These are phyloP conservation scores for Pelargonium myrrhifolium DNA, from an alignment of 441 rosid species.

Conservation along the genomic window DNA sequence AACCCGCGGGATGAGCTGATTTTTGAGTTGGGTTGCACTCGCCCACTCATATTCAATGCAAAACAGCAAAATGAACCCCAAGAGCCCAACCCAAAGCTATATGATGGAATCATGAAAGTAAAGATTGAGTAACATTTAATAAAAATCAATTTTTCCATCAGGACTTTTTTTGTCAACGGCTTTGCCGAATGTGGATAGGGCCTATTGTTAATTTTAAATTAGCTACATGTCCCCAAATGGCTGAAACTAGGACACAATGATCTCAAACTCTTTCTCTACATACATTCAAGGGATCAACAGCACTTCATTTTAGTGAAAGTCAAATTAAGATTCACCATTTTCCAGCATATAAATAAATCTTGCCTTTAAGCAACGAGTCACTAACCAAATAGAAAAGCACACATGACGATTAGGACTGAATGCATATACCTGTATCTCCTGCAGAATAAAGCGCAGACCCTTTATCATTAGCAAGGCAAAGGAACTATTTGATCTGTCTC, in stretches of 20 bases:
- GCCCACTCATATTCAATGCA: no score
- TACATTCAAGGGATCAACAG: background rate
- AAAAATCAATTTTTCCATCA: no score
- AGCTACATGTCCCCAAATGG: background rate
- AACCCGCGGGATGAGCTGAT: no score
- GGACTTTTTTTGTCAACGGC: background rate
- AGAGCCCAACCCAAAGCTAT: no score
- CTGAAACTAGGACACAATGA: no score
- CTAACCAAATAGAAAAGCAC: background rate
- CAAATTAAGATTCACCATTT: background rate
- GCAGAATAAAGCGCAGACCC: slow-evolving; percentile 78
- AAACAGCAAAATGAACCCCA: no score
- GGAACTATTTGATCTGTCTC: slow-evolving; percentile 38
- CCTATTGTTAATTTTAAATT: background rate
- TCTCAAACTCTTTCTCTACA: no score
- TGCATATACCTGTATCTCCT: slow-evolving; percentile 85
- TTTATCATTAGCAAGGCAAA: slow-evolving; percentile 54
- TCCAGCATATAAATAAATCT: background rate
- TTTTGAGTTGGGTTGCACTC: no score
- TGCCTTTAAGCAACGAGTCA: background rate
- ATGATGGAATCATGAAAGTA: no score
- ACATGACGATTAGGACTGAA: no score
- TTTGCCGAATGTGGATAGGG: background rate
- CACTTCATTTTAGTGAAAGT: no score
- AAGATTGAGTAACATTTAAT: background rate